These are phyloP conservation scores for Bryum argenteum DNA, from an alignment of 225 moss, liverwort and hornwort genomes.

Conservation along the genomic window DNA sequence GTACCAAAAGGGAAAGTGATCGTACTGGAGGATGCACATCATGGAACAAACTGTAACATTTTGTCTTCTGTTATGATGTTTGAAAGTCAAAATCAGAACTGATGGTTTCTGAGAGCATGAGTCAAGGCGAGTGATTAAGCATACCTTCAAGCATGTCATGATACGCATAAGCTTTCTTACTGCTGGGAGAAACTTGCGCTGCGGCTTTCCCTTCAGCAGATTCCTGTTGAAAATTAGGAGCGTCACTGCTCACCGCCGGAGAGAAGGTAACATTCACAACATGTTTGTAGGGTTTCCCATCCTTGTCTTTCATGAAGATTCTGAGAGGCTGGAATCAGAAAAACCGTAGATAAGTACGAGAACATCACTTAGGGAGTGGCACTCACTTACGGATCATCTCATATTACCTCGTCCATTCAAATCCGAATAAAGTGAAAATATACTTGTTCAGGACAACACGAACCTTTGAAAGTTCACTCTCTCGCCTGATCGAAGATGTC, in stretches of 20 bases:
- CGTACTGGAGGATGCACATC: neutral
- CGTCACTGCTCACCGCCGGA: conserved; percentile 64
- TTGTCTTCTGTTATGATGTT: no score
- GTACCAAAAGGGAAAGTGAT: neutral
- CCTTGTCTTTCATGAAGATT: conserved; percentile 42
- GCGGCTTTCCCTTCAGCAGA: conserved; percentile 81
- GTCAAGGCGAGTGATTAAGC: neutral
- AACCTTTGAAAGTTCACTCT: conserved; percentile 79
- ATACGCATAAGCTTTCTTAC: conserved; percentile 55
- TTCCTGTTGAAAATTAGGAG: conserved; percentile 69
- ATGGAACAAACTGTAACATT: no score
- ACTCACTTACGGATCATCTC: neutral
- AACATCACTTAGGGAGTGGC: neutral
- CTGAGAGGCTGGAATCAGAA: conserved; percentile 62
- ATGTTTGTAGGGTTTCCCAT: conserved; percentile 67
- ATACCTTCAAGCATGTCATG: conserved; percentile 63
- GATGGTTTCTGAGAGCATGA: neutral
- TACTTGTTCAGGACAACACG: conserved; percentile 4
- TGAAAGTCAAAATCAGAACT: conserved; percentile 13
- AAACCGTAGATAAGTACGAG: conserved; percentile 18
- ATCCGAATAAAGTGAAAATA: neutral
- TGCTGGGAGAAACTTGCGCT: conserved; percentile 68
- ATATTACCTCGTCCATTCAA: conserved; percentile 2
- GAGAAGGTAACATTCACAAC: conserved; percentile 69
- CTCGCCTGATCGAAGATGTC: conserved; percentile 83